Evolutionary conservation across 148 eudicot species (phyloP), one percentile per base, ranked within the genome.

Genomic region (Amaranthus cruentus): DNA sequence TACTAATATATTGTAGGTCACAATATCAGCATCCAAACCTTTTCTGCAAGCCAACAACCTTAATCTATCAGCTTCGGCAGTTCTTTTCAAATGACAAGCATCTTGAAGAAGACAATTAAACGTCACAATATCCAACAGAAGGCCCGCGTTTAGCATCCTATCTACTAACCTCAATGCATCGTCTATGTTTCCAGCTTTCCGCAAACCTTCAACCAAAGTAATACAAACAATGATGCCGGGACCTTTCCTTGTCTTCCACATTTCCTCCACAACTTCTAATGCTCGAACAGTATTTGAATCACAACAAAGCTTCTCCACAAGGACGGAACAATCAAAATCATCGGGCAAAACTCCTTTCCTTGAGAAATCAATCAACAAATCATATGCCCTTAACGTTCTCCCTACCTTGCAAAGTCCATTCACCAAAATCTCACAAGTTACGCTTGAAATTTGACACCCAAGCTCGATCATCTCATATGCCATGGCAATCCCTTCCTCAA

Each of bases 341-440:
- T 55, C 13, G 6, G 89, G 90, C 79, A 91, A 60, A 71, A 80
- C 96, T 47, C 84, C 86, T 86, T 83, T 94, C 76, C 77, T 77
- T 47, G 83, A 83, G 66, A 94, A 88, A 84, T 89, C 96, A 68
- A 88, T 80, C 81, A 94, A 81, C 63, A 94, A 70, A 66, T 94
- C 88, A 79, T 85, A 85, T 6, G 90, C 98, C 78, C 75, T 72
- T 75, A 75, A 60, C 18, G 62, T 80, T 77, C 51, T 82, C 72
- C 89, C 91, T 46, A 18, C 85, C 72, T 75, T 78, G 75, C 90
- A 85, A 55, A 91, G 87, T 76, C 97, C 97, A 73, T 84, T 83
- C 21, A 89, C 84, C 85, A 94, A 81, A 82, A 94, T 91, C 79
- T 89, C 96, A 84, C 93, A 88, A 47, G 96, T 94, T 52, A 86